These are phyloP conservation scores for Silene vulgaris DNA, from an alignment of 179 eudicot genomes.

Conservation along the genomic window DNA sequence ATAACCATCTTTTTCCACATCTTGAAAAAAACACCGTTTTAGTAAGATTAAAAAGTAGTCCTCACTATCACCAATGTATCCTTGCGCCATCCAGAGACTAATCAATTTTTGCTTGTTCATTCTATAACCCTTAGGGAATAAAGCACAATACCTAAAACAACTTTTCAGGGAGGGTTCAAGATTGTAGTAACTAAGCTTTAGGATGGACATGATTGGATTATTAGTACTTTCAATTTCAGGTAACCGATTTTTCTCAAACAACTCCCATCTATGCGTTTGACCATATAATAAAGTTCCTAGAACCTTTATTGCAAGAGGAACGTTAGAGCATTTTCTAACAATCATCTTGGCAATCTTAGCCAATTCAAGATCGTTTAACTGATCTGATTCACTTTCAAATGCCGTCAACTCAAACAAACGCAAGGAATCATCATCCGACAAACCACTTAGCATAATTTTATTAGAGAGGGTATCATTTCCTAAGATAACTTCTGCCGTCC, in stretches of 20 bases:
- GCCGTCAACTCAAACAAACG: not conserved
- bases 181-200: conserved; percentile 2
- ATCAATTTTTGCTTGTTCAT: too few relatives aligned
- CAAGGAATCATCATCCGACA: not conserved
- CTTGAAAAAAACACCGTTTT: conserved; percentile 36
- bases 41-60: conserved; percentile 17
- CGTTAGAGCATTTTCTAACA: conserved; percentile 19
- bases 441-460: not conserved
- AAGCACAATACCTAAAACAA: conserved; percentile 5
- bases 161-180: not conserved
- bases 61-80: conserved; percentile 14
- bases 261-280: not conserved
- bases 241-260: too few relatives aligned
- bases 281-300: conserved; percentile 14
- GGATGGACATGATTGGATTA: not conserved
- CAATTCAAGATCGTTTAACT: too few relatives aligned
- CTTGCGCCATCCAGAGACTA: conserved; percentile 9
- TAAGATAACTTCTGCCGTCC: not conserved
- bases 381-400: not conserved
- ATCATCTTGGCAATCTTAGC: not conserved
- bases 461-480: not conserved
- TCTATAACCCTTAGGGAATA: too few relatives aligned
- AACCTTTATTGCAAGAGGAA: conserved; percentile 26
- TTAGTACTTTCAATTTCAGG: too few relatives aligned
- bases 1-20: conserved; percentile 11